phyloP scores from a whole-genome alignment of 1,284 basidiomycete species.

The Anthracocystis walkeri region DNA sequence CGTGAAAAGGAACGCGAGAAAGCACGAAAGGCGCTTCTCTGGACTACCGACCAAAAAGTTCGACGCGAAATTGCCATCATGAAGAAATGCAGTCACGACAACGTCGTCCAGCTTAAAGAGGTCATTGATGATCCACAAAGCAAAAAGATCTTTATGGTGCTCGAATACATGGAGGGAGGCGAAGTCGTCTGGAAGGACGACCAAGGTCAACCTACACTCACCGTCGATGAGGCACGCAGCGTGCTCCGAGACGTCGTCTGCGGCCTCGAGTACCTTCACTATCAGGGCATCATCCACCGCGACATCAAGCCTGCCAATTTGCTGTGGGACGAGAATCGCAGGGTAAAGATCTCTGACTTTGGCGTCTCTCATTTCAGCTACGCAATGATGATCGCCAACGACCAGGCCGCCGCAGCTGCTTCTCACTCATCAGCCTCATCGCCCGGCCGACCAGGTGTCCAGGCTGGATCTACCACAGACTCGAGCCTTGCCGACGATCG shows the following conservation, averaged over 20 bases:
- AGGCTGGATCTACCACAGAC: constrained; percentile 58
- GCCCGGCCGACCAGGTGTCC: constrained; percentile 11
- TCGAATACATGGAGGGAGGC: constrained; percentile 95
- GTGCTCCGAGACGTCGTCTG: constrained; percentile 92
- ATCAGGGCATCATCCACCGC: constrained; percentile 97
- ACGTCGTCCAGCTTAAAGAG: constrained; percentile 90
- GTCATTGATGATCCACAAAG: constrained; percentile 93
- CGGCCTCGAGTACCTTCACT: constrained; percentile 93
- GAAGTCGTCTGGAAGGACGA: constrained; percentile 86
- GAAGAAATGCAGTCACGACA: constrained; percentile 88
- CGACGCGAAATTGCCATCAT: constrained; percentile 88
- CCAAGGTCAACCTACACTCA: constrained; percentile 76
- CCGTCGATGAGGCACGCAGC: constrained; percentile 82
- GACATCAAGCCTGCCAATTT: constrained; percentile 99
- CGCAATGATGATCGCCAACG: constrained; percentile 71
- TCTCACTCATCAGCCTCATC: constrained; percentile 23
- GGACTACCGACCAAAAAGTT: constrained; percentile 67
- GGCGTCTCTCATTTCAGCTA: constrained; percentile 96
- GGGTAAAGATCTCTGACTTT: constrained; percentile 96
- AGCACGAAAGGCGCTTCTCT: constrained; percentile 56
- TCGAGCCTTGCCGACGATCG: constrained; percentile 80
- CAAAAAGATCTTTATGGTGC: constrained; percentile 94
- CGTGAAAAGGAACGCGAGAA: constrained; percentile 57
- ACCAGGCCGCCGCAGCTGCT: constrained; percentile 30
- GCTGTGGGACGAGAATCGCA: constrained; percentile 83